Percentiles rank a stretch among this genome's conserved stretches.
Evolutionary conservation across 805 yeast species (phyloP).

Genomic region (Priceomyces carsonii): DNA sequence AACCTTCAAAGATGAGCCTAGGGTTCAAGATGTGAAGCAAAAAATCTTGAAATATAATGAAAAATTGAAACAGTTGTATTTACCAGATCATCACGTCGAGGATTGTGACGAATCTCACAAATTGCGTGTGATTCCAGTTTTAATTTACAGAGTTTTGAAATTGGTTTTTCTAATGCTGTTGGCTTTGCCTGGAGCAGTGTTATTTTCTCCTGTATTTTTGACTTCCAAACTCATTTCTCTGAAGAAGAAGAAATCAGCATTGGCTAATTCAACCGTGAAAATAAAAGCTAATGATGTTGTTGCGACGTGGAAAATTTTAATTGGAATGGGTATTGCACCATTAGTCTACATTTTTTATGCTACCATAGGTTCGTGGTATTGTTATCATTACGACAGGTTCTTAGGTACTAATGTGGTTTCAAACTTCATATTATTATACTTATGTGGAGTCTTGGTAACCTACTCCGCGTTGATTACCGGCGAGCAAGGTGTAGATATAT

Average conservation of each 20-base stretch:
- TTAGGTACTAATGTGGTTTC: constrained; percentile 13
- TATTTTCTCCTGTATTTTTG: constrained; percentile 87
- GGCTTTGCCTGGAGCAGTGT: constrained; percentile 83
- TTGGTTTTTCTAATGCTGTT: constrained; percentile 57
- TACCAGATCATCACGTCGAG: constrained; percentile 62
- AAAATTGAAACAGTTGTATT: constrained; percentile 46
- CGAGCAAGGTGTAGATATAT: constrained; percentile 88
- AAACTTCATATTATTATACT: constrained; percentile 46
- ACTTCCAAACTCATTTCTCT: constrained; percentile 74
- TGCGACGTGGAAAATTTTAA: constrained; percentile 95
- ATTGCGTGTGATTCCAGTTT: constrained; percentile 48
- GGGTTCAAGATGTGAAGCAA: constrained; percentile 57
- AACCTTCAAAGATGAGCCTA: constrained; percentile 69
- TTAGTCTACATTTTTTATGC: constrained; percentile 81
- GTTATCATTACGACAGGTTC: constrained; percentile 20
- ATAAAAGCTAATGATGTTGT: constrained; percentile 90
- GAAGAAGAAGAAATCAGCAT: constrained; percentile 72
- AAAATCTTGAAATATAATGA: constrained; percentile 73
- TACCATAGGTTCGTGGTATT: constrained; percentile 48
- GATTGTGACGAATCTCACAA: constrained; percentile 54
- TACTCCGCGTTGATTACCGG: constrained; percentile 92
- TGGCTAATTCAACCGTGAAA: constrained; percentile 86
- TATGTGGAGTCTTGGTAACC: constrained; percentile 71
- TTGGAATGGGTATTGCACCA: constrained; percentile 88
- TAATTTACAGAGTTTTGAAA: constrained; percentile 58